phyloP scores from a whole-genome alignment of 768 basidiomycete species.

The Russula virescens region DNA sequence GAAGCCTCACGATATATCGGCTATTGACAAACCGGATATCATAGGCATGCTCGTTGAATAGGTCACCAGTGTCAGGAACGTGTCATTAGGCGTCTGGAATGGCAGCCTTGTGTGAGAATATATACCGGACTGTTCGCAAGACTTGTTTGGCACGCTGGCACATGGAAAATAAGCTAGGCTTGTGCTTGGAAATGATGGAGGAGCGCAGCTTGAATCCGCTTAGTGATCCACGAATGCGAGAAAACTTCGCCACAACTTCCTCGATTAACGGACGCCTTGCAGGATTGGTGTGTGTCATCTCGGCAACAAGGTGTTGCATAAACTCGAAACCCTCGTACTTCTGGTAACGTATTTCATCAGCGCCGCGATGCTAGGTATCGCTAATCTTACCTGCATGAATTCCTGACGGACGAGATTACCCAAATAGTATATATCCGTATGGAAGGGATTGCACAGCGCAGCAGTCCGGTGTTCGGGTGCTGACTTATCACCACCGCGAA shows the following conservation, averaged over 20 bases:
- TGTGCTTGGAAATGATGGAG: neutral
- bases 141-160: constrained; percentile 5
- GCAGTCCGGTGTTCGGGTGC: constrained; percentile 26
- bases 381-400: constrained; percentile 22
- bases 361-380: neutral
- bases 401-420: constrained; percentile 25
- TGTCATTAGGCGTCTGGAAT: neutral
- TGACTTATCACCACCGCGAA: constrained; percentile 27
- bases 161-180: constrained; percentile 1
- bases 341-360: neutral
- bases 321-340: constrained; percentile 17
- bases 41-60: too few relatives aligned
- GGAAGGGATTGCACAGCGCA: constrained; percentile 25
- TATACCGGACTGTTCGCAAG: neutral
- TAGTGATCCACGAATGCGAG: constrained; percentile 27
- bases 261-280: constrained; percentile 34
- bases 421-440: constrained; percentile 27
- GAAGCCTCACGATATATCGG: too few relatives aligned
- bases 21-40: too few relatives aligned
- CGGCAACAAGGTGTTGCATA: constrained; percentile 22
- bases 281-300: constrained; percentile 36
- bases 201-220: constrained; percentile 32
- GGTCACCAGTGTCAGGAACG: too few relatives aligned
- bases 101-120: neutral
- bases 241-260: constrained; percentile 34